Evolutionary conservation across 164 flowering plant species (phyloP), one percentile per base, ranked within the genome.

Genomic region (Nymphaea colorata): DNA sequence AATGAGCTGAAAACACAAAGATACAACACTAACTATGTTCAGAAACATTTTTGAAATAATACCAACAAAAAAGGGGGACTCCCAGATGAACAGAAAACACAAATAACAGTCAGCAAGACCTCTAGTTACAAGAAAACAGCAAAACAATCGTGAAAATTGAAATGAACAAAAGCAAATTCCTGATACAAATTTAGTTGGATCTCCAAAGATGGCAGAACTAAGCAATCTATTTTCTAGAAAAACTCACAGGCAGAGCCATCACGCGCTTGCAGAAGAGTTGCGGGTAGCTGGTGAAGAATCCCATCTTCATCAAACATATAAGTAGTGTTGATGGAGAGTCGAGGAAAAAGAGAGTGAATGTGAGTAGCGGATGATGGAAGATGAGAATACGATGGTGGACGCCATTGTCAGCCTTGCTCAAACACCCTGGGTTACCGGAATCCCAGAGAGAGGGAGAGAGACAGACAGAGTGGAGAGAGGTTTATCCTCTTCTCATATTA

Each of bases 221-320:
- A 6, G 55, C 7, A 47, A 47, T 47, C 55, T 47, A 7, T 47
- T 57, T 6, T 6, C 55, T 12, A 47, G 11, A 59, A 42, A 17
- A 70, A 82, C 90, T 72, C 75, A 86, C 92, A 59, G 15, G 63
- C 75, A 71, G 84, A 82, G 69, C 87, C 71, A 82, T 88, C 96
- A 73, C 87, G 81, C 71, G 84, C 77, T 77, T 91, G 98, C 66
- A 85, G 79, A 73, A 93, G 93, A 64, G 82, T 79, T 51, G 89
- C 85, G 47, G 87, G 93, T 41, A 91, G 72, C 77, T 89, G 96
- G 76, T 88, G 87, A 73, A 93, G 96, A 73, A 85, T 77, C 42
- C 85, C 95, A 73, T 93, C 97, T 82, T 93, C 98, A 66, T 93
- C 96, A 62, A 81, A 77, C 59, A 79, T 72, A 72, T 81, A 80